phyloP scores from a whole-genome alignment of 1,284 basidiomycete species.

The Malassezia cuniculi region DNA sequence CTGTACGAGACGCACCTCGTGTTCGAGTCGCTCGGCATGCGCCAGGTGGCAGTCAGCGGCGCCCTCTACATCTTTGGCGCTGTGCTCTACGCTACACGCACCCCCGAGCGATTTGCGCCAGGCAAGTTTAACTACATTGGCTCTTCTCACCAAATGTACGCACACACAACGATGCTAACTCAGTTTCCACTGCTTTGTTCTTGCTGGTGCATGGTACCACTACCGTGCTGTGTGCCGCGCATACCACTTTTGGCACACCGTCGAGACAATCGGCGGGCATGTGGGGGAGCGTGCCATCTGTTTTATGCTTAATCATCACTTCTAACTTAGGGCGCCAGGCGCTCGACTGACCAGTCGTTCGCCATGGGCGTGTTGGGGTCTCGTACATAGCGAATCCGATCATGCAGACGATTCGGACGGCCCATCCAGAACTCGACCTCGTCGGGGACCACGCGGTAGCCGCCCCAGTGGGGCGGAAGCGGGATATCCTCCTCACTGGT shows the following conservation, averaged over 20 bases:
- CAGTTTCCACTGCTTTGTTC: conserved; percentile 64
- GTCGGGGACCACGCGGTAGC: conserved; percentile 81
- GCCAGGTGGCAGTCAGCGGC: conserved; percentile 24
- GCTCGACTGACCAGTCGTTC: conserved; percentile 8
- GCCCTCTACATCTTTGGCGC: conserved; percentile 34
- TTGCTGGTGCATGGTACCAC: conserved; percentile 64
- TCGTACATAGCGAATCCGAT: conserved; percentile 30
- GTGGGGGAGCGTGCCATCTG: conserved; percentile 18
- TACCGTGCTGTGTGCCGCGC: conserved; percentile 48
- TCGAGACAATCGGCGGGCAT: conserved; percentile 17
- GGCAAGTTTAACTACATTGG: conserved; percentile 65
- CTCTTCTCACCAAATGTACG: conserved; percentile 28
- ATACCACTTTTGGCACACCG: conserved; percentile 40
- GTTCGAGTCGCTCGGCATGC: conserved; percentile 29
- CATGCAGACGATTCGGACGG: conserved; percentile 36
- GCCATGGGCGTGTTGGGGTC: conserved; percentile 9
- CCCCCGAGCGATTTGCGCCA: conserved; percentile 65
- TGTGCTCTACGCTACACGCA: conserved; percentile 53
- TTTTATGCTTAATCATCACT: conserved; percentile 11
- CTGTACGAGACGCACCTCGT: conserved; percentile 47
- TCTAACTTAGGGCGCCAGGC: conserved; percentile 8
- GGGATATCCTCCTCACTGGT: conserved; percentile 50
- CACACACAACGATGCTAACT: neutral
- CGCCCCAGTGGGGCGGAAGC: conserved; percentile 86
- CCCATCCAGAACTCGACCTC: conserved; percentile 50